Evolutionary conservation across 2,329 filamentous ascomycete genomes (phyloP), one percentile per base, ranked within the genome.

Genomic region (Talaromyces sp.): DNA sequence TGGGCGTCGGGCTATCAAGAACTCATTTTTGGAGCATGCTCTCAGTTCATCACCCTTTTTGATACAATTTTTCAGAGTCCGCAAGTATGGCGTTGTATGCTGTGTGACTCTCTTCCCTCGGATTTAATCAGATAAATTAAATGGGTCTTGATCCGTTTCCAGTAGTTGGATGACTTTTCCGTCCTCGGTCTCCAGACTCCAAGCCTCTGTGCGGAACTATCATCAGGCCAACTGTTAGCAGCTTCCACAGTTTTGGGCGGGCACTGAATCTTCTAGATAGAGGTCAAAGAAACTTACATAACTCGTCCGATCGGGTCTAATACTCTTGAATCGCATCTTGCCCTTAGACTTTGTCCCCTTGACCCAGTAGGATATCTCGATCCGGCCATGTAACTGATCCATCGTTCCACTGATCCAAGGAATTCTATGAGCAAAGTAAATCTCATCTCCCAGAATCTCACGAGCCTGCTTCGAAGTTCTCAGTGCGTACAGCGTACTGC

Each of bases 301-400:
- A 35, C 86, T 85, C 77, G 86, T 86, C 69, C 86, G 85, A 59
- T 86, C 85, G 70, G 85, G 88, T 74, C 95, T 85, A 75, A 86
- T 83, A 81, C 91, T 95, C 70, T 84, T 86, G 78, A 99, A 96
- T 73, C 87, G 86, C 86, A 97, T 95, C 74, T 87, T 84, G 8
- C 88, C 95, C 70, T 83, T 81, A 65, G 80, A 82, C 75, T 84
- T 88, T 35, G 87, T 91, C 47, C 95, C 95, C 80, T 91, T 92
- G 33, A 99, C 95, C 80, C 87, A 85, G 78, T 97, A 98, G 64
- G 81, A 82, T 66, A 99, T 91, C 82, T 98, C 85, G 76, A 99
- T 97, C 72, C 87, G 84, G 27, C 95, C 95, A 79, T 94, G 92
- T 76, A 98, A 80, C 83, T 97, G 94, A 80, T 97, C 96, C 85